Percentiles rank a stretch among this genome's conserved stretches.
Evolutionary conservation across 2,329 filamentous ascomycete genomes (phyloP).

Genomic region (Beauveria sp.): DNA sequence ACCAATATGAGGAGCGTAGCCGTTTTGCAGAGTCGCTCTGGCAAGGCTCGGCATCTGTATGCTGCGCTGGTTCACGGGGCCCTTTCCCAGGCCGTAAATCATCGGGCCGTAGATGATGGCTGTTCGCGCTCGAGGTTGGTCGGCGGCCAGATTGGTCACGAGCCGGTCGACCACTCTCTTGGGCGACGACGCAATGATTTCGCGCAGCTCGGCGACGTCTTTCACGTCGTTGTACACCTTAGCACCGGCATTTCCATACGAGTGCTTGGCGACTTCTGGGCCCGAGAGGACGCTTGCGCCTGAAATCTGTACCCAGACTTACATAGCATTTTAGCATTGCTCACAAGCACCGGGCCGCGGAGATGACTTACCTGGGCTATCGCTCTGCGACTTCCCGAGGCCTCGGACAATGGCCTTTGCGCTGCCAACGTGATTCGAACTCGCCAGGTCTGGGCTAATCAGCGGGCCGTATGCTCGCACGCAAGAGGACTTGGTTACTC

Average conservation of each 20-base stretch:
- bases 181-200: conserved; percentile 22
- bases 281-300: conserved; percentile 5
- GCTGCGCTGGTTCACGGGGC: conserved; percentile 36
- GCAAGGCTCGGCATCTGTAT: conserved; percentile 36
- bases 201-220: conserved; percentile 42
- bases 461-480: conserved; percentile 24
- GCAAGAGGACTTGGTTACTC: conserved; percentile 20
- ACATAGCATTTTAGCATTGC: conserved; percentile 22
- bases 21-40: conserved; percentile 27
- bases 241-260: conserved; percentile 30
- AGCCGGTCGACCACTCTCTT: conserved; percentile 60
- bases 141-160: conserved; percentile 33
- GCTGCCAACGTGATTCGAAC: conserved; percentile 5
- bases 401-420: conserved; percentile 33
- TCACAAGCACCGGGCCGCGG: too few species aligned
- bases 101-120: conserved; percentile 34
- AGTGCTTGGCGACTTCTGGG: conserved; percentile 1
- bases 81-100: conserved; percentile 39
- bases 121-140: conserved; percentile 22
- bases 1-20: conserved; percentile 31
- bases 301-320: conserved; percentile 16
- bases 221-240: conserved; percentile 47
- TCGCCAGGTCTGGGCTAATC: not conserved
- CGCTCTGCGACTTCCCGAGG: conserved; percentile 27
- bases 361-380: conserved; percentile 31